Conservation (phyloP, 768 basidiomycete species). For the Boletus eberwhitei region DNA sequence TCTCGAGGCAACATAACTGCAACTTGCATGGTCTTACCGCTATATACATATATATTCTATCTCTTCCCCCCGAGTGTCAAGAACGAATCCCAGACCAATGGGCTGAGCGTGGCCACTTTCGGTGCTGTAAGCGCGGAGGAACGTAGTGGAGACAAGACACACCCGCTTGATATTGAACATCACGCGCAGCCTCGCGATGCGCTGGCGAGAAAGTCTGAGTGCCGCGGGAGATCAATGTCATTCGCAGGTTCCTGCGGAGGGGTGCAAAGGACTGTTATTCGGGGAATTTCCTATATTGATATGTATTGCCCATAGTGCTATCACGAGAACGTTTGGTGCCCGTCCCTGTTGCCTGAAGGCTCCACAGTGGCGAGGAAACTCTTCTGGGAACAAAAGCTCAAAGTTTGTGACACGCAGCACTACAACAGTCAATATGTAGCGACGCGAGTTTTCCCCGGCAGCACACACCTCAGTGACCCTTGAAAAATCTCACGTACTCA, state of each 20-base stretch:
- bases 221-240: not conserved
- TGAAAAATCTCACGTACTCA: too few relatives aligned
- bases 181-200: constrained; percentile 3
- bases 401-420: not conserved
- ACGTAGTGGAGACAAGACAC: not conserved
- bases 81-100: too few relatives aligned
- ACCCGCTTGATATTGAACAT: constrained; percentile 12
- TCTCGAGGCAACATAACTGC: too few relatives aligned
- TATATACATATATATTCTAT: too few relatives aligned
- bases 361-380: not conserved
- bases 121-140: too few relatives aligned
- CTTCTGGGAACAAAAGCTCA: not conserved
- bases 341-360: not conserved
- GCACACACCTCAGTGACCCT: not conserved
- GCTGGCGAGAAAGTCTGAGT: not conserved
- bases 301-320: not conserved
- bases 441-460: not conserved
- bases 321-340: not conserved
- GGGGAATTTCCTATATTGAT: not conserved
- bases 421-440: not conserved
- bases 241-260: not conserved
- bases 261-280: not conserved
- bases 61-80: too few relatives aligned
- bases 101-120: too few relatives aligned
- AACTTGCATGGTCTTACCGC: too few relatives aligned